Evolutionary conservation across 2,329 filamentous ascomycete species (phyloP), one percentile per base, ranked within the genome.

Genomic region (Geosmithia flava): DNA sequence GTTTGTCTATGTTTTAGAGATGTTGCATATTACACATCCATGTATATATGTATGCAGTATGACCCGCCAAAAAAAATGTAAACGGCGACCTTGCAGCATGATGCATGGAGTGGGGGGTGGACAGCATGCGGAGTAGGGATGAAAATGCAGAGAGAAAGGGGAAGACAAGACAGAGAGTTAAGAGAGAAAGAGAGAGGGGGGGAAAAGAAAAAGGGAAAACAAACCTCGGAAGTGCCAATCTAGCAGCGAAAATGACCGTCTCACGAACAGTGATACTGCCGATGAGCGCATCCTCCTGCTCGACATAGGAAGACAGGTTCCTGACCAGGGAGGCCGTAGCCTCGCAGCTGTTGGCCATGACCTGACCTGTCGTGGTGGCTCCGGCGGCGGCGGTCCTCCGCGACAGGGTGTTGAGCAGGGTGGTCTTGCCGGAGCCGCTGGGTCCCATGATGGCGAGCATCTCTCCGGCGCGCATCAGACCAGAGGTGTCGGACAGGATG

Each of bases 271-370:
- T 94, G 53, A 94, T 69, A 0, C 83, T 83, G 4, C 87, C 88
- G 46, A 91, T 84, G 13, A 94, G 71, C 1, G 86, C 83, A 68
- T 95, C 88, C 54, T 94, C 87, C 62, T 95, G 88, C 67, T 95
- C 88, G 20, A 94, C 88, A 58, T 89, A 94, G 44, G 80, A 80
- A 48, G 78, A 83, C 46, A 91, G 71, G 45, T 76, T 71, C 17
- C 79, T 77, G 54, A 91, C 83, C 0, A 68, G 68, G 7, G 69
- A 61, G 7, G 69, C 63, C 1, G 78, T 71, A 3, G 80, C 65
- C 3, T 64, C 57, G 2, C 58, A 60, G 29, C 84, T 84, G 61
- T 93, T 89, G 29, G 72, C 70, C 2, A 78, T 70, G 2, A 74
- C 74, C 1, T 76, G 69, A 11, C 75, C 76, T 17, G 70, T 70